These are phyloP conservation scores for Elongisporangium anandrum DNA, from an alignment of 352 stramenopile genomes.

Conservation along the genomic window DNA sequence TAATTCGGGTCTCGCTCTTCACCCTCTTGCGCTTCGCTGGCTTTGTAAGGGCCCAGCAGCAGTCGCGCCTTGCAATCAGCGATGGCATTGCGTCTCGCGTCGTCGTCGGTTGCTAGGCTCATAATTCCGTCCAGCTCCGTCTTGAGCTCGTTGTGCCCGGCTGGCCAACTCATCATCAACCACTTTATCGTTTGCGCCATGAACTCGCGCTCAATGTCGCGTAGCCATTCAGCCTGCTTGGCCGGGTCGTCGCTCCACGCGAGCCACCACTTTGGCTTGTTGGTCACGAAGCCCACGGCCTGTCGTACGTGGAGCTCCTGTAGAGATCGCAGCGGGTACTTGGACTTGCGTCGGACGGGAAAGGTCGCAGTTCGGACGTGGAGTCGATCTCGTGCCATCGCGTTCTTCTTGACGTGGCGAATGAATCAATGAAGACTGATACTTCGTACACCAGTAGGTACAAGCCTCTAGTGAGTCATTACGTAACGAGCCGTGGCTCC, in stretches of 20 bases:
- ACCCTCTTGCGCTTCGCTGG: no score
- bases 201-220: constrained; percentile 26
- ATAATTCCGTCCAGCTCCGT: neutral
- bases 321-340: no score
- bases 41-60: neutral
- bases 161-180: constrained; percentile 10
- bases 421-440: no score
- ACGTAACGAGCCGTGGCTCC: no score
- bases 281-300: constrained; percentile 28
- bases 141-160: neutral
- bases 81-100: neutral
- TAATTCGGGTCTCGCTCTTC: neutral
- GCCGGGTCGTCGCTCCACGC: constrained; percentile 21
- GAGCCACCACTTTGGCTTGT: constrained; percentile 36
- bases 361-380: no score
- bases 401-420: no score
- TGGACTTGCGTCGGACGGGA: no score
- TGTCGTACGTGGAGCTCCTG: constrained; percentile 28
- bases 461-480: no score
- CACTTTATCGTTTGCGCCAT: constrained; percentile 19
- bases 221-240: constrained; percentile 26
- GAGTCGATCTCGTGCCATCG: no score
- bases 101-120: neutral
- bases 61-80: neutral
- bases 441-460: no score